Evolutionary conservation across 176 grass and related monocot genomes (phyloP).

Genomic region (Eleusine coracana): DNA sequence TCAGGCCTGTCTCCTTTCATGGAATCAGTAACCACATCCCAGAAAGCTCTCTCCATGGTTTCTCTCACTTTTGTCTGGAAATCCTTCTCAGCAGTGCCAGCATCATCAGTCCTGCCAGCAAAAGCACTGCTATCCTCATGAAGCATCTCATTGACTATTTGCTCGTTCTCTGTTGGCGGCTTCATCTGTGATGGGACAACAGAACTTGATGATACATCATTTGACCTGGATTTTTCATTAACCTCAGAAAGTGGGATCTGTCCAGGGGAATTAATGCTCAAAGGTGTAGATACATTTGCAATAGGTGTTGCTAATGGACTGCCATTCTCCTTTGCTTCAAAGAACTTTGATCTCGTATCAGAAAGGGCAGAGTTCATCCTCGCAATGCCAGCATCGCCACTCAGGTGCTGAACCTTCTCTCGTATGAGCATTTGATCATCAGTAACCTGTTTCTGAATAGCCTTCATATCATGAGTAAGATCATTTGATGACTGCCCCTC

Average conservation of each 20-base stretch:
- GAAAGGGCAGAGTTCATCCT: slow-evolving; percentile 85
- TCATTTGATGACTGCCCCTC: slow-evolving; percentile 53
- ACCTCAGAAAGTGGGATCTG: slow-evolving; percentile 24
- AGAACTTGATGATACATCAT: slow-evolving; percentile 38
- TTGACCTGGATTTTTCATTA: slow-evolving; percentile 24
- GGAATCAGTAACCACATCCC: slow-evolving; percentile 74
- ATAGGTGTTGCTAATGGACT: slow-evolving; percentile 59
- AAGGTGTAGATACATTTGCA: slow-evolving; percentile 60
- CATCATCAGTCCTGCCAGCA: slow-evolving; percentile 43
- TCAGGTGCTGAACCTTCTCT: slow-evolving; percentile 92
- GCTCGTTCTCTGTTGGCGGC: slow-evolving; percentile 71
- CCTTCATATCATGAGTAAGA: slow-evolving; percentile 92
- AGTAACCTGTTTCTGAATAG: slow-evolving; percentile 89
- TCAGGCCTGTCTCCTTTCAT: slow-evolving; percentile 75
- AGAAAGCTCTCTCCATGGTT: slow-evolving; percentile 89
- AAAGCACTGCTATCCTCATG: slow-evolving; percentile 53
- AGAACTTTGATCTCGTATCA: slow-evolving; percentile 81
- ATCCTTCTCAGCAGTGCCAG: slow-evolving; percentile 41
- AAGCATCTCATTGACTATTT: slow-evolving; percentile 94
- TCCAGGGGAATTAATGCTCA: slow-evolving; percentile 43
- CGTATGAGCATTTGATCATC: slow-evolving; percentile 88
- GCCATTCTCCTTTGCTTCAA: slow-evolving; percentile 73
- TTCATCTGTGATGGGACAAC: slow-evolving; percentile 50
- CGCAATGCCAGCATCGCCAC: slow-evolving; percentile 80
- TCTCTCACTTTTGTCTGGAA: slow-evolving; percentile 72